Percentiles rank a stretch among this genome's conserved stretches.
Conservation (phyloP, 176 grass and related monocot genomes). For the Triticum monococcum region DNA sequence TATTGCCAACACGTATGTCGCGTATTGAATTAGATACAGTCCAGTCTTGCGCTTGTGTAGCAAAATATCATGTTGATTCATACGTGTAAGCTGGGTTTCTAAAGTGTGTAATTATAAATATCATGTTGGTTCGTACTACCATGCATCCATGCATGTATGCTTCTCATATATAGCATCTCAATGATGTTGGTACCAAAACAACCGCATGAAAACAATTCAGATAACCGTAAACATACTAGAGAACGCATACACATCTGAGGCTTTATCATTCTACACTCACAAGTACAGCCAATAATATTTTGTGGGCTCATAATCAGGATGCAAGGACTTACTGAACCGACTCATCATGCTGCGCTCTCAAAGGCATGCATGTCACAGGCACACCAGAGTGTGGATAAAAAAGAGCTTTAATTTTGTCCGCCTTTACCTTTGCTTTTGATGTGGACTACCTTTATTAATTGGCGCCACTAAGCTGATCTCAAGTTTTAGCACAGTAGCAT, state of each 20-base stretch:
- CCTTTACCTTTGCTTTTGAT: conserved; percentile 45
- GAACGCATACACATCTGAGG: neutral
- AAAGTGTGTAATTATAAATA: neutral
- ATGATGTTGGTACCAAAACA: neutral
- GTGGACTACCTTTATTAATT: conserved; percentile 38
- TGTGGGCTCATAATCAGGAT: neutral
- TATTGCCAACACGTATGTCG: neutral
- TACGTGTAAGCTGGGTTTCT: neutral
- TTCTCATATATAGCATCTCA: neutral
- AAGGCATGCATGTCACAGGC: neutral
- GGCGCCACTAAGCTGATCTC: conserved; percentile 1
- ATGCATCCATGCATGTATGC: neutral
- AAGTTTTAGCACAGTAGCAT: conserved; percentile 14
- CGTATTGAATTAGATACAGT: neutral
- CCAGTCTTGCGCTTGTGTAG: neutral
- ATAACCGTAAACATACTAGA: neutral
- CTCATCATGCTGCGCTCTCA: conserved; percentile 18
- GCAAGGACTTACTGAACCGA: neutral
- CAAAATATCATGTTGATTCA: neutral
- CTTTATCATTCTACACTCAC: neutral
- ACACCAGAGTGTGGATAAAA: conserved; percentile 1
- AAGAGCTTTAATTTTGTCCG: conserved; percentile 41
- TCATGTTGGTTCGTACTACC: too few species aligned
- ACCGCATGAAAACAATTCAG: neutral
- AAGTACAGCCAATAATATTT: neutral